These are phyloP conservation scores for Hypoxylon fragiforme DNA, from an alignment of 495 filamentous ascomycete species.

Conservation along the genomic window DNA sequence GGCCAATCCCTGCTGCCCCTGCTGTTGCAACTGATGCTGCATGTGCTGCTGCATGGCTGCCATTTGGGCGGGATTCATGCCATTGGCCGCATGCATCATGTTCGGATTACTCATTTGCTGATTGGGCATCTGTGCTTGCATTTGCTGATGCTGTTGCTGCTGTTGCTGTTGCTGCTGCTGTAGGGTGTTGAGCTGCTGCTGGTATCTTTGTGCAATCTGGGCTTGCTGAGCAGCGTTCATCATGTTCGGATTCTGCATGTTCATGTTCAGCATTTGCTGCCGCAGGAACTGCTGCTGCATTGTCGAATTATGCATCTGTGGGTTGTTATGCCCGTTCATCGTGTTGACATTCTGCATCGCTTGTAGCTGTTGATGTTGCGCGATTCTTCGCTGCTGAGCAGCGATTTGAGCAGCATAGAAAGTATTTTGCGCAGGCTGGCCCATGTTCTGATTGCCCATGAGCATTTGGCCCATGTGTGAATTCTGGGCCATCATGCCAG, in stretches of 20 bases:
- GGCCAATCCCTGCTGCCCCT: too few relatives aligned
- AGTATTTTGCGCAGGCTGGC: slow-evolving; percentile 47
- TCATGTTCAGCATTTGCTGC: slow-evolving; percentile 44
- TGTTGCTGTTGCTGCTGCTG: slow-evolving; percentile 39
- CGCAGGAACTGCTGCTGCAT: slow-evolving; percentile 45
- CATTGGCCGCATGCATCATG: slow-evolving; percentile 36
- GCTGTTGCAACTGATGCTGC: slow-evolving; percentile 35
- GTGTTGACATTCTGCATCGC: slow-evolving; percentile 43
- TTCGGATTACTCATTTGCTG: slow-evolving; percentile 41
- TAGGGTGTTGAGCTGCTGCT: slow-evolving; percentile 35
- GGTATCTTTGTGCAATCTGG: slow-evolving; percentile 42
- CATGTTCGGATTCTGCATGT: slow-evolving; percentile 36
- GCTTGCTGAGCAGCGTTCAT: slow-evolving; percentile 46
- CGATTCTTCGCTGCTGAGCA: slow-evolving; percentile 54
- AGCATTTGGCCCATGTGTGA: slow-evolving; percentile 61
- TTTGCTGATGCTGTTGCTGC: slow-evolving; percentile 38
- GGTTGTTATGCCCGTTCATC: slow-evolving; percentile 38
- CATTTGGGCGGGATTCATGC: slow-evolving; percentile 43
- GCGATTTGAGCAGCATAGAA: slow-evolving; percentile 49
- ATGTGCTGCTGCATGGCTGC: slow-evolving; percentile 46
- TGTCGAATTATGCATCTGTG: slow-evolving; percentile 32
- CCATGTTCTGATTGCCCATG: slow-evolving; percentile 55
- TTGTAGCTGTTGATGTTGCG: slow-evolving; percentile 45
- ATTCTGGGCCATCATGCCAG: slow-evolving; percentile 60
- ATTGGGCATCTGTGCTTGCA: slow-evolving; percentile 41